phyloP scores from a whole-genome alignment of 2,329 filamentous ascomycete genomes.

The Cytospora mali region DNA sequence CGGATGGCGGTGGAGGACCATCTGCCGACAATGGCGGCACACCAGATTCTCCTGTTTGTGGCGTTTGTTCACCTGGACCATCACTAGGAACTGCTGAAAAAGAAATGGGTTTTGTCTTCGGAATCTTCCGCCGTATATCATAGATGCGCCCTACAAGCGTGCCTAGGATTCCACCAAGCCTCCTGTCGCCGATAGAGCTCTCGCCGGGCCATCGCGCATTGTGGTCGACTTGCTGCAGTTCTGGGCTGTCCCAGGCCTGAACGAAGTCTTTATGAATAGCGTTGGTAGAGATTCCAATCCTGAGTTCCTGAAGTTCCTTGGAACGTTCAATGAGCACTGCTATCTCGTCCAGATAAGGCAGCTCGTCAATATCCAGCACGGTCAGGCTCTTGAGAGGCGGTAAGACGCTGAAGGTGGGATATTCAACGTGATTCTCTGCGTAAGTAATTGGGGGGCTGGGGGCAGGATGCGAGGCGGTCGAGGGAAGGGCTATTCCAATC shows the following conservation, averaged over 20 bases:
- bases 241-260: conserved; percentile 63
- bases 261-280: conserved; percentile 54
- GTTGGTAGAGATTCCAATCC: conserved; percentile 68
- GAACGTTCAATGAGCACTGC: conserved; percentile 75
- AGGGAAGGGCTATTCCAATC: conserved; percentile 44
- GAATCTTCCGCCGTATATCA: conserved; percentile 50
- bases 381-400: conserved; percentile 74
- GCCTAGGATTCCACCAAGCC: conserved; percentile 69
- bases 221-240: conserved; percentile 66
- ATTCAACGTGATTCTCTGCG: conserved; percentile 66
- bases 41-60: conserved; percentile 8
- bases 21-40: background rate
- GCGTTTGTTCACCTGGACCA: conserved; percentile 6
- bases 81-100: background rate
- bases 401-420: conserved; percentile 78
- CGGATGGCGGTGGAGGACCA: conserved; percentile 1
- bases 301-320: conserved; percentile 67
- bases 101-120: conserved; percentile 21
- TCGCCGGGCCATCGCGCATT: conserved; percentile 58
- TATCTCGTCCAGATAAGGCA: conserved; percentile 84
- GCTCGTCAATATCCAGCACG: conserved; percentile 79
- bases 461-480: conserved; percentile 36
- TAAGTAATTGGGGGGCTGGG: conserved; percentile 48
- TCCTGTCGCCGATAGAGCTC: conserved; percentile 61
- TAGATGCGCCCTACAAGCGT: conserved; percentile 69